Base-by-base conservation (phyloP, 1,139 yeast species). In the Suzukiozyma palmioleophila region DNA sequence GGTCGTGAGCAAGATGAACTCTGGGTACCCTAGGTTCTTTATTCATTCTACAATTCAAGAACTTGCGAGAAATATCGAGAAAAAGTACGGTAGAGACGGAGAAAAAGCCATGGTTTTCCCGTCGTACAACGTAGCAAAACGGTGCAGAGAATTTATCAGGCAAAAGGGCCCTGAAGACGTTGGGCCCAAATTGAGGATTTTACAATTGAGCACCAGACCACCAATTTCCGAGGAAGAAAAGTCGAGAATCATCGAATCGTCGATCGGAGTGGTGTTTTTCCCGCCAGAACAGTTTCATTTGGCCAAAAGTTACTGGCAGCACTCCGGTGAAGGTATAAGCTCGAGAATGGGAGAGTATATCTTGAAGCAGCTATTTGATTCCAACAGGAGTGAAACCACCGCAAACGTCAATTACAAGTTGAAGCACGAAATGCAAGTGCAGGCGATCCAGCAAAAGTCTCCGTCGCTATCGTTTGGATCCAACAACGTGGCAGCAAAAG, bases 251-350 rank as follows among this genome's bases (percentile, higher is more conserved):
- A 66, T 78, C 16, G 90, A 80, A 45, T 77, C 90, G 7, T 75
- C 75, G 37, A 75, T 90, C 41, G 85, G 92, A 0, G 85, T 81
- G 25, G 87, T 88, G 2, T 84, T 92, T 50, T 82, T 84, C 52
- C 87, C 87, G 0, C 66, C 71, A 2, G 55, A 63, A 2, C 77
- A 75, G 38, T 79, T 69, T 47, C 60, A 77, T 1, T 57, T 84
- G 5, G 92, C 94, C 26, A 89, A 88, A 57, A 80, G 79, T 51
- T 92, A 86, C 62, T 92, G 98, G 98, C 97, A 90, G 57, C 97
- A 90, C 54, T 72, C 95, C 0, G 98, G 98, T 26, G 97, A 92
- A 60, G 96, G 96, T 10, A 77, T 92, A 33, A 86, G 96, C 14
- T 86, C 96, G 9, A 69, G 97, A 52, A 67, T 83, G 62, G 97